Percentiles rank a stretch among this genome's conserved stretches.
phyloP scores from a whole-genome alignment of 495 filamentous ascomycete species.

The Aspergillus biplanus region DNA sequence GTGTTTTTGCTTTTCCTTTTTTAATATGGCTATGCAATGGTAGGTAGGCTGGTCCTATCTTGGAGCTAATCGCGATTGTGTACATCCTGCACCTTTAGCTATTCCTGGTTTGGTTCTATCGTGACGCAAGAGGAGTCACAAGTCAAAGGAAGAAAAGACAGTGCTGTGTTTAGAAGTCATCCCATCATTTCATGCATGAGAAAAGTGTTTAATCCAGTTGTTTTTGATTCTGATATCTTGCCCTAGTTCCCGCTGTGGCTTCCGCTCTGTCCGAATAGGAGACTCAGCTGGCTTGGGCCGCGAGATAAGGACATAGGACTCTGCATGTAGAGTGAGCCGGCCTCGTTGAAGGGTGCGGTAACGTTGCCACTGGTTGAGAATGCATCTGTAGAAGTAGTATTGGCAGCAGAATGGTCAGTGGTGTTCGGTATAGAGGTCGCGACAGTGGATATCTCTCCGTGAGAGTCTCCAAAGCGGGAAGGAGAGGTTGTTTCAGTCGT shows the following conservation, averaged over 20 bases:
- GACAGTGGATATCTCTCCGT: slow-evolving; percentile 9
- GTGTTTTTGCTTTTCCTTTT: neutral
- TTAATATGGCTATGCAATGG: no score
- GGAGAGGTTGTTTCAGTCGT: slow-evolving; percentile 11
- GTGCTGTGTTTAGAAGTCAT: neutral
- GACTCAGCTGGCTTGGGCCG: slow-evolving; percentile 26
- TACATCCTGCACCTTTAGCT: neutral
- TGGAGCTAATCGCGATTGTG: neutral
- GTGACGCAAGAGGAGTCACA: neutral
- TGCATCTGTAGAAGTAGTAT: neutral
- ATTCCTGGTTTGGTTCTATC: neutral
- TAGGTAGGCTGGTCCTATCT: slow-evolving; percentile 3
- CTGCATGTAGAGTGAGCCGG: neutral
- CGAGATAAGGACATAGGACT: slow-evolving; percentile 11
- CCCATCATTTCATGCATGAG: neutral
- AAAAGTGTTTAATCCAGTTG: neutral
- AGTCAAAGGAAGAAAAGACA: neutral
- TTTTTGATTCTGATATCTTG: neutral
- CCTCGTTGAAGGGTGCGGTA: neutral
- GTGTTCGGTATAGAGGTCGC: slow-evolving; percentile 14
- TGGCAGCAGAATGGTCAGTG: neutral
- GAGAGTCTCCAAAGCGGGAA: slow-evolving; percentile 16
- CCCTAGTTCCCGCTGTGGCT: neutral
- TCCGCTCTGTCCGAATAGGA: slow-evolving; percentile 27
- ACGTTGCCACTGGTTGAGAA: slow-evolving; percentile 9